These are phyloP conservation scores for Syncephalastrum sp. DNA, from an alignment of 371 early-diverging fungal genomes.

Conservation along the genomic window DNA sequence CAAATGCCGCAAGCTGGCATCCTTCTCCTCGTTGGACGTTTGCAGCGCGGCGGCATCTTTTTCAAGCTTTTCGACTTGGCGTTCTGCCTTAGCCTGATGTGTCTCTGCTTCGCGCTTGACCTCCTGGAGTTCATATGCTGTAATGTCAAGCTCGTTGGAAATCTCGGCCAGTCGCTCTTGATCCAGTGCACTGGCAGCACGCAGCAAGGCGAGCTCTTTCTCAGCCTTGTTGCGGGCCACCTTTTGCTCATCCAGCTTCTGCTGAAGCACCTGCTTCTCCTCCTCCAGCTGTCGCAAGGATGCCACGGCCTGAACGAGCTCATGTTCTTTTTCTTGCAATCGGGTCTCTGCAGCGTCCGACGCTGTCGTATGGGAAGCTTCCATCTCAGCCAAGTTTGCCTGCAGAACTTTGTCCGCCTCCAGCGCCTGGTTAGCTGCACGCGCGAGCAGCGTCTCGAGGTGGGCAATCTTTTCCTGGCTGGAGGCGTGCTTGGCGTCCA, in stretches of 20 bases:
- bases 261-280: neutral
- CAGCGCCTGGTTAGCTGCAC: no score
- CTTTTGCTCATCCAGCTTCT: slow-evolving; percentile 1
- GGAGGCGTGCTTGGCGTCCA: neutral
- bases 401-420: no score
- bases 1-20: slow-evolving; percentile 12
- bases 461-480: neutral
- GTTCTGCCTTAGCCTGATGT: neutral
- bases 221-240: neutral
- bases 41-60: slow-evolving; percentile 2
- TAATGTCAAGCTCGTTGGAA: no score
- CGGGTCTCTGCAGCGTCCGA: no score
- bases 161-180: neutral
- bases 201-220: no score
- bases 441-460: neutral
- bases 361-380: no score
- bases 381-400: no score
- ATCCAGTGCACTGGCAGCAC: neutral
- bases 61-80: slow-evolving; percentile 3
- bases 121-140: neutral
- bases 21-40: slow-evolving; percentile 14
- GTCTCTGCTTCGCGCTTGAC: neutral
- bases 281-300: neutral
- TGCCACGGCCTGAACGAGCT: neutral
- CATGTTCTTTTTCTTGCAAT: no score